These are phyloP conservation scores for Magnusiomyces tetraspermus DNA, from an alignment of 1,139 yeast genomes.

Conservation along the genomic window DNA sequence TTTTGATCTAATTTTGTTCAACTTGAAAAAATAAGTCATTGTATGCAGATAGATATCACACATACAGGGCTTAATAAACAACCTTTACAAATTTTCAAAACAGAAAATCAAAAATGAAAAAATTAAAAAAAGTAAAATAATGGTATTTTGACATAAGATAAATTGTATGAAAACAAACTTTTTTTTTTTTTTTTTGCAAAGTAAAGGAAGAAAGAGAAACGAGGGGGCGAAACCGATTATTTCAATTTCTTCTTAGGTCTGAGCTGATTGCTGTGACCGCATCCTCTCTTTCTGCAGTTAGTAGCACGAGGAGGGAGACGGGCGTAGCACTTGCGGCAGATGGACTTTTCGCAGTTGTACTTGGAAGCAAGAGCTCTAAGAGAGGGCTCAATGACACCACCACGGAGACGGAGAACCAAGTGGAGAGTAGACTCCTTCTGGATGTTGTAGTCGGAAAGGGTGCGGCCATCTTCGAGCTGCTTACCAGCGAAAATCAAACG, in stretches of 20 bases:
- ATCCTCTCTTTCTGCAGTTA: slow-evolving; percentile 99
- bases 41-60: too few relatives aligned
- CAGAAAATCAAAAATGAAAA: too few relatives aligned
- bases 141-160: neutral
- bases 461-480: too few relatives aligned
- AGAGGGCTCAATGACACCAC: slow-evolving; percentile 99
- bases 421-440: too few relatives aligned
- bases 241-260: slow-evolving; percentile 99
- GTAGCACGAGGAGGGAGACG: slow-evolving; percentile 99
- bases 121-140: neutral
- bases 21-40: too few relatives aligned
- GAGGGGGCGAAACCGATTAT: too few relatives aligned
- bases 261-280: slow-evolving; percentile 99
- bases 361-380: slow-evolving; percentile 98
- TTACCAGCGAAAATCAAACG: too few relatives aligned
- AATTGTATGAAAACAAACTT: neutral
- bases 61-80: too few relatives aligned
- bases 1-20: too few relatives aligned
- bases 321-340: slow-evolving; percentile 99
- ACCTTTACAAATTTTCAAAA: too few relatives aligned
- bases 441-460: too few relatives aligned
- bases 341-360: slow-evolving; percentile 98
- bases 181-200: neutral
- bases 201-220: slow-evolving; percentile 28
- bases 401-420: too few relatives aligned